phyloP scores from a whole-genome alignment of 306 rosid genomes.

The Glycine tomentella region DNA sequence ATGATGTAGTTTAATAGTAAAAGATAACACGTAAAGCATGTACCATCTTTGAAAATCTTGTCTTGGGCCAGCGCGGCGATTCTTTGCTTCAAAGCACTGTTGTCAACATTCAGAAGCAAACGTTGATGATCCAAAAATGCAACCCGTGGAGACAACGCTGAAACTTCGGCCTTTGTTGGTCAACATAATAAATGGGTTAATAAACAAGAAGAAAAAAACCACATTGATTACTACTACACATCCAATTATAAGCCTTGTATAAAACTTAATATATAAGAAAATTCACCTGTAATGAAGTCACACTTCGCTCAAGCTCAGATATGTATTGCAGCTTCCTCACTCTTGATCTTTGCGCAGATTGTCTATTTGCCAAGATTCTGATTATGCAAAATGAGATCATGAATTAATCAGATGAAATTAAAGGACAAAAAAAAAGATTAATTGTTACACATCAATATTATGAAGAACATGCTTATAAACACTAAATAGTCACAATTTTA shows the following conservation, averaged over 20 bases:
- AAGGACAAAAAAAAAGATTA: too few species aligned
- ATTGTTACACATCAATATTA: too few species aligned
- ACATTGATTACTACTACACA: neutral
- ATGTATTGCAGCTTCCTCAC: slow-evolving; percentile 96
- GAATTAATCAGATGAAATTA: slow-evolving; percentile 4
- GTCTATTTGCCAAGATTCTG: slow-evolving; percentile 97
- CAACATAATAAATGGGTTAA: slow-evolving; percentile 14
- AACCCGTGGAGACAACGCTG: slow-evolving; percentile 86
- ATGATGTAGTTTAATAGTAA: neutral
- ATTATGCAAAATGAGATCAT: slow-evolving; percentile 28
- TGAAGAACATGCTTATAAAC: neutral
- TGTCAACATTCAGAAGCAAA: slow-evolving; percentile 91
- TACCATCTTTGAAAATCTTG: slow-evolving; percentile 96
- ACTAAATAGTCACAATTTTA: neutral
- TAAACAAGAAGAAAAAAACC: neutral
- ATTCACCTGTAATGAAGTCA: slow-evolving; percentile 84
- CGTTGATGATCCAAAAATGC: slow-evolving; percentile 93
- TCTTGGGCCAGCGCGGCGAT: slow-evolving; percentile 95
- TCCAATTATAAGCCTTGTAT: neutral
- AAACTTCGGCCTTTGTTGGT: slow-evolving; percentile 82
- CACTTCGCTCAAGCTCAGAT: slow-evolving; percentile 92
- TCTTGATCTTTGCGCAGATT: slow-evolving; percentile 96
- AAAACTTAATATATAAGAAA: neutral
- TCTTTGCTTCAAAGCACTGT: slow-evolving; percentile 97
- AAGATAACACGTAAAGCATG: slow-evolving; percentile 11